phyloP scores from a whole-genome alignment of 2,329 filamentous ascomycete genomes.

The Pezicula rhizophila region DNA sequence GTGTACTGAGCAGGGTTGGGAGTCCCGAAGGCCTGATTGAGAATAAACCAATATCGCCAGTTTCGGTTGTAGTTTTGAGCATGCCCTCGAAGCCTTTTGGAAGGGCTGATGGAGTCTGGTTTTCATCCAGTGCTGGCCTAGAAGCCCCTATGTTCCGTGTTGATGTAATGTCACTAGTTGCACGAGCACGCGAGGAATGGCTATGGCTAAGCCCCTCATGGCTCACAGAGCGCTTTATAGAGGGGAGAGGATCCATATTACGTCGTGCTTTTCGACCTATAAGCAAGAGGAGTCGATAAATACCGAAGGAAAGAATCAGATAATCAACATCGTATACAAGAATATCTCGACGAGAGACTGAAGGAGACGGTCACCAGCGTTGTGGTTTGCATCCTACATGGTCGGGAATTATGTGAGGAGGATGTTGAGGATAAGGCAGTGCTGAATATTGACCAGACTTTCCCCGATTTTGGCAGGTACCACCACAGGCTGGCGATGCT shows the following conservation, averaged over 20 bases:
- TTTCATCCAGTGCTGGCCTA: constrained; percentile 32
- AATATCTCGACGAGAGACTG: too few relatives aligned
- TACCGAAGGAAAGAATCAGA: too few relatives aligned
- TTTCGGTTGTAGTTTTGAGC: constrained; percentile 61
- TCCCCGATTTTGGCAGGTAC: too few relatives aligned
- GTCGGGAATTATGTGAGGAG: too few relatives aligned
- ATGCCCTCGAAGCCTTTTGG: constrained; percentile 56
- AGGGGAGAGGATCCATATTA: constrained; percentile 17
- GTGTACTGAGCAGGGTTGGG: constrained; percentile 17
- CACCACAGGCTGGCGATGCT: too few relatives aligned
- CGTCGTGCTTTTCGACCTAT: neutral
- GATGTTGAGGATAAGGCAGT: too few relatives aligned
- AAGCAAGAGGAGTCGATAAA: neutral
- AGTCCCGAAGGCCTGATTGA: constrained; percentile 41
- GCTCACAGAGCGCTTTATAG: constrained; percentile 5
- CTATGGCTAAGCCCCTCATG: neutral
- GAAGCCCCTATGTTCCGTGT: constrained; percentile 27
- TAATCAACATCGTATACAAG: too few relatives aligned
- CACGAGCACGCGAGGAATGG: constrained; percentile 12
- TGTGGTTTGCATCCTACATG: too few relatives aligned
- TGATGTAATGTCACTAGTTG: constrained; percentile 9
- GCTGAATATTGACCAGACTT: too few relatives aligned
- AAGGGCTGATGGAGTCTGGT: constrained; percentile 35
- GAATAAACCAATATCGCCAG: constrained; percentile 58
- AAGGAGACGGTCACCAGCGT: too few relatives aligned